Base-by-base conservation (phyloP, 2,329 filamentous ascomycete species). In the Fusarium zealandicum region DNA sequence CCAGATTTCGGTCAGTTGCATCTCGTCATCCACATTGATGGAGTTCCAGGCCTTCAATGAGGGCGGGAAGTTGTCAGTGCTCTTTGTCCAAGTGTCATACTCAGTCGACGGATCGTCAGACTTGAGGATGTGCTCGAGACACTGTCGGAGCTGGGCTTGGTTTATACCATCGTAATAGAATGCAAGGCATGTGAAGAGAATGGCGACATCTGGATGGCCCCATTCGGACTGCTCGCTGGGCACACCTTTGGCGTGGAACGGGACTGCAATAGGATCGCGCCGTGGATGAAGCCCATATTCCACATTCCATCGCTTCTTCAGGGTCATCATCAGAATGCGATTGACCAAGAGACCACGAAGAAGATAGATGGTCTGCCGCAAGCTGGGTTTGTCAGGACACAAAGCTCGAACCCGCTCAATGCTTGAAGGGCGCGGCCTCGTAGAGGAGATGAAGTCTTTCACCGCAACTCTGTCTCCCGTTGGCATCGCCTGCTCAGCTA, bases 301-400 rank as follows among this genome's bases (percentile, higher is more conserved):
- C 0, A 92, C 87, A 22, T 87, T 86, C 82, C 82, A 90, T 4
- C 85, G 74, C 67, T 89, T 90, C 45, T 82, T 82, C 2, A 90
- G 67, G 1, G 78, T 81, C 20, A 86, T 79, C 1, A 83, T 65
- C 0, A 92, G 69, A 3, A 92, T 83, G 0, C 81, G 74, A 48
- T 85, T 78, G 0, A 83, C 77, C 0, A 92, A 67, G 0, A 91
- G 72, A 0, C 89, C 89, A 0, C 88, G 82, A 0, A 92, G 68
- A 0, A 90, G 76, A 7, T 85, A 79, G 0, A 88, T 38, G 2
- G 61, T 52, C 36, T 67, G 65, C 9, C 50, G 53, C 8, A 67
- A 20, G 32, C 57, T 65, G 9, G 61, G 61, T 5, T 58, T 64
- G 10, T 67, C 65, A 5, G 63, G 61, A 5, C 50, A 66, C 22